A percentile compares a stretch with the other conserved stretches of the same genome.
Conservation (phyloP, 805 yeast species). For the Saccharomycopsis synnaedendra region DNA sequence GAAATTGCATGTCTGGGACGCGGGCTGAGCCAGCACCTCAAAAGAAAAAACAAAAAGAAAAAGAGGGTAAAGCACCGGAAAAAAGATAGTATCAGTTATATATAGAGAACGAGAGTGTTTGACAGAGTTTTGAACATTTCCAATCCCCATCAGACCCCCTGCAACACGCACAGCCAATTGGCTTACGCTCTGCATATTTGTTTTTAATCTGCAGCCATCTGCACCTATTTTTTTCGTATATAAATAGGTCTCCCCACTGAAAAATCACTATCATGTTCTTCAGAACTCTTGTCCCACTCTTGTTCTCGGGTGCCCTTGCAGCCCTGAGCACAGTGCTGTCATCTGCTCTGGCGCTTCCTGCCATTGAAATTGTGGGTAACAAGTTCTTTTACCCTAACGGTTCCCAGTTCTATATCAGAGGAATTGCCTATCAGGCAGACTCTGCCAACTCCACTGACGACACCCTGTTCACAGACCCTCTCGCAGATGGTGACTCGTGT, state of each 20-base stretch:
- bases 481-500: slow-evolving; percentile 61
- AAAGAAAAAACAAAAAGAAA: too few species aligned
- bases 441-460: slow-evolving; percentile 29
- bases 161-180: too few species aligned
- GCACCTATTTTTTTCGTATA: background rate
- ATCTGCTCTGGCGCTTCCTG: slow-evolving; percentile 20
- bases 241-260: background rate
- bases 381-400: slow-evolving; percentile 73
- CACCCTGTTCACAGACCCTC: slow-evolving; percentile 52
- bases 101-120: too few species aligned
- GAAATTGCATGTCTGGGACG: too few species aligned
- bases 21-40: too few species aligned
- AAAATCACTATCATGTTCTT: background rate
- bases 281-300: background rate
- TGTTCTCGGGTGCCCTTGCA: background rate
- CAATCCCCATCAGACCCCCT: too few species aligned
- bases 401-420: slow-evolving; percentile 66
- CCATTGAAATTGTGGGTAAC: slow-evolving; percentile 59
- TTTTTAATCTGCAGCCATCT: background rate
- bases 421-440: slow-evolving; percentile 73
- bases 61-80: too few species aligned
- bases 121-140: too few species aligned
- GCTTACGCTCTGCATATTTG: background rate
- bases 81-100: too few species aligned
- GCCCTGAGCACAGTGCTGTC: too few species aligned